Conservation (phyloP, 495 filamentous ascomycete genomes). For the Elasticomyces elasticus region DNA sequence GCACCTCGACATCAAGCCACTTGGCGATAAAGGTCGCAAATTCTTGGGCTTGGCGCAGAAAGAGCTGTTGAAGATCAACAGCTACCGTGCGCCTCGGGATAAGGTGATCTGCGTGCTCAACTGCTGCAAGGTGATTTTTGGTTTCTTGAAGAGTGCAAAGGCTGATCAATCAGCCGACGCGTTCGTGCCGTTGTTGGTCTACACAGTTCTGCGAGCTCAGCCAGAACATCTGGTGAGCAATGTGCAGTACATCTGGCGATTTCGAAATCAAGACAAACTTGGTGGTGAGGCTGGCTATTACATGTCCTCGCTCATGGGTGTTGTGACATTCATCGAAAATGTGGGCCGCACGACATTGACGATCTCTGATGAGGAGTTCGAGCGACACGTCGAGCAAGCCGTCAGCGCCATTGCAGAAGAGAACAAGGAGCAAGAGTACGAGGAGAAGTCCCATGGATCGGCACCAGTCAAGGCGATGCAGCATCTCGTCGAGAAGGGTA, state of each 20-base stretch:
- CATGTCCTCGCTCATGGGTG: constrained; percentile 94
- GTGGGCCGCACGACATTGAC: constrained; percentile 90
- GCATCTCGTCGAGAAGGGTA: constrained; percentile 51
- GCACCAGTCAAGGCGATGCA: constrained; percentile 18
- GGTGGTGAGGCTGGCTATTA: constrained; percentile 97
- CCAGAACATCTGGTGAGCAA: constrained; percentile 94
- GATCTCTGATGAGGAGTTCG: constrained; percentile 89
- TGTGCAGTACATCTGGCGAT: constrained; percentile 94
- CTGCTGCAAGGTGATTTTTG: constrained; percentile 99
- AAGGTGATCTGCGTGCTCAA: constrained; percentile 98
- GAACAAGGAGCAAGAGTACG: constrained; percentile 46
- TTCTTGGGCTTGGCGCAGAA: constrained; percentile 86
- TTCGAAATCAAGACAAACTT: constrained; percentile 94
- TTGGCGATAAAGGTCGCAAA: constrained; percentile 69
- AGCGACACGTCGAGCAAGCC: constrained; percentile 85
- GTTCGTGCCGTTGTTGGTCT: constrained; percentile 92
- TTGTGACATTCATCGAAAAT: constrained; percentile 92
- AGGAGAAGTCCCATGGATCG: constrained; percentile 7
- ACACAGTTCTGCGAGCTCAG: constrained; percentile 86
- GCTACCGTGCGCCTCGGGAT: constrained; percentile 87
- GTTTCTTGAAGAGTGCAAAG: constrained; percentile 83
- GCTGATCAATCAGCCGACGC: constrained; percentile 91
- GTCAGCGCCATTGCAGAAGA: constrained; percentile 94
- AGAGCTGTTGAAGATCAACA: constrained; percentile 90
- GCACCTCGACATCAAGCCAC: constrained; percentile 87